Conservation (phyloP, 1,139 yeast genomes). For the Geotrichum restrictum region DNA sequence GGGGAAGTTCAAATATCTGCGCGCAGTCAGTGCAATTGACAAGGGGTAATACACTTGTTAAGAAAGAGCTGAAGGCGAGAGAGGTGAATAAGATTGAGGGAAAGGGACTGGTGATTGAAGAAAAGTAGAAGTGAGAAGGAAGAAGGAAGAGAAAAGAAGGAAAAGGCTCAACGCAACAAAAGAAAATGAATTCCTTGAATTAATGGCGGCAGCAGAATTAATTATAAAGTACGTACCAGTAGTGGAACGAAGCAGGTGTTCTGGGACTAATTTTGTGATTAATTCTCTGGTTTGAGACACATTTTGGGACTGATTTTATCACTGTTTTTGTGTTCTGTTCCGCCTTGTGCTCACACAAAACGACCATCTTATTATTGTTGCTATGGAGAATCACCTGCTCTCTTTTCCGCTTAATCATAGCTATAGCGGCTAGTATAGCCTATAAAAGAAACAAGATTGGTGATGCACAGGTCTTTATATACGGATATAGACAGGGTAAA, state of each 20-base stretch:
- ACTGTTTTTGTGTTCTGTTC: too few species aligned
- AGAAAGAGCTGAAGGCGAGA: neutral
- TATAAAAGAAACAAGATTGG: too few species aligned
- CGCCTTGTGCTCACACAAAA: neutral
- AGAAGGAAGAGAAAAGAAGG: conserved; percentile 1
- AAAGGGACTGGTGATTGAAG: neutral
- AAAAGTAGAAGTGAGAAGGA: conserved; percentile 4
- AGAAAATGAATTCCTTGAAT: neutral
- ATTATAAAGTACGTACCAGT: too few species aligned
- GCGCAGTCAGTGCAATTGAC: neutral
- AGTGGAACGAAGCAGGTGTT: neutral
- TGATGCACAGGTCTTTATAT: too few species aligned
- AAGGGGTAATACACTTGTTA: neutral
- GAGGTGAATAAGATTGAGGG: neutral
- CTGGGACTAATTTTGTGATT: conserved; percentile 3
- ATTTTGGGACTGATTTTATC: neutral
- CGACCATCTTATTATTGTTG: neutral
- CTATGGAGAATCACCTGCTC: neutral
- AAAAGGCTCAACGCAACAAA: neutral
- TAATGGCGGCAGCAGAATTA: conserved; percentile 3
- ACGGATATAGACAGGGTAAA: too few species aligned
- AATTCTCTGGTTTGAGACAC: neutral
- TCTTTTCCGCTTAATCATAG: too few species aligned
- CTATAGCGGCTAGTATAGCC: too few species aligned
- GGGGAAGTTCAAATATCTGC: too few species aligned